Conservation (phyloP, 164 flowering plant genomes). For the Liquidambar formosana region DNA sequence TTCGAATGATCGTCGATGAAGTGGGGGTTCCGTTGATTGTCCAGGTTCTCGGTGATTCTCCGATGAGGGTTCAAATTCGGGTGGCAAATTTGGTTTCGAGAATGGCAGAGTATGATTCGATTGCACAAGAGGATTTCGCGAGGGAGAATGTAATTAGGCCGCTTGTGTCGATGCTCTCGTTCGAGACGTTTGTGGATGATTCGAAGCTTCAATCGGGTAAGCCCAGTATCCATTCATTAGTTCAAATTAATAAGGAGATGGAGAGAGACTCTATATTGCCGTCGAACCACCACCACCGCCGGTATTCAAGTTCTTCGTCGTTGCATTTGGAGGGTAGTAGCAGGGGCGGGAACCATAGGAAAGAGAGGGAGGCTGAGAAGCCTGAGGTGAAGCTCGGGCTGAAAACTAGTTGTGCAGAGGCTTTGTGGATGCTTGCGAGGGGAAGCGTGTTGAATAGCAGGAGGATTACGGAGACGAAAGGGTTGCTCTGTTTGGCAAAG, state of each 20-base stretch:
- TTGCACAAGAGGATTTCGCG: slow-evolving; percentile 35
- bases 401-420: slow-evolving; percentile 62
- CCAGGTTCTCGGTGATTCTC: slow-evolving; percentile 23
- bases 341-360: slow-evolving; percentile 33
- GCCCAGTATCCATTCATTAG: slow-evolving; percentile 33
- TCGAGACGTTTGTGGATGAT: slow-evolving; percentile 26
- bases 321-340: slow-evolving; percentile 23
- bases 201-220: slow-evolving; percentile 8
- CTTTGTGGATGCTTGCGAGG: slow-evolving; percentile 65
- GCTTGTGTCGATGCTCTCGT: slow-evolving; percentile 29
- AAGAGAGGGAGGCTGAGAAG: slow-evolving; percentile 56
- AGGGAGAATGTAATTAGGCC: slow-evolving; percentile 38
- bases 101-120: slow-evolving; percentile 27
- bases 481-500: slow-evolving; percentile 72
- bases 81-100: slow-evolving; percentile 34
- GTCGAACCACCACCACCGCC: neutral
- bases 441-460: slow-evolving; percentile 60
- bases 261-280: slow-evolving; percentile 11
- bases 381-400: slow-evolving; percentile 56
- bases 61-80: slow-evolving; percentile 31
- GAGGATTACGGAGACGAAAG: slow-evolving; percentile 74
- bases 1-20: slow-evolving; percentile 18
- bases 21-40: slow-evolving; percentile 29
- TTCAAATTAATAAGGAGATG: slow-evolving; percentile 37
- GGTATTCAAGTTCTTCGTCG: slow-evolving; percentile 13